Conservation (phyloP, 2,329 filamentous ascomycete genomes). For the Anisogramma anomala region DNA sequence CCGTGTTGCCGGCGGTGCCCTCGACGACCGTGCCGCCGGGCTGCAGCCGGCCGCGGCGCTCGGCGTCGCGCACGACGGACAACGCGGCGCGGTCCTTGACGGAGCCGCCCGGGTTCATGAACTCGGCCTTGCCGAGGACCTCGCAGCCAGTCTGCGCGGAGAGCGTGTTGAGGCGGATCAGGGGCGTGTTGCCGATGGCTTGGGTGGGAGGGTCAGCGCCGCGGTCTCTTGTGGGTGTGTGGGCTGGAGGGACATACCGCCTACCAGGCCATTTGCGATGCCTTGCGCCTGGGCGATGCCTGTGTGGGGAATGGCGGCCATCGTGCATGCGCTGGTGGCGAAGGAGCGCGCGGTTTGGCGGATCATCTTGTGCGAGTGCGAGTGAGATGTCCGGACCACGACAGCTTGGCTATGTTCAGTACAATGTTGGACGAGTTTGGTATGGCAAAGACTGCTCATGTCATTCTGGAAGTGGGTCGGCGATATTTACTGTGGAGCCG, state of each 20-base stretch:
- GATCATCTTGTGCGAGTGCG: conserved; percentile 43
- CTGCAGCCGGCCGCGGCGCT: conserved; percentile 70
- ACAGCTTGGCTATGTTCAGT: no score
- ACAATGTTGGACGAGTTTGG: no score
- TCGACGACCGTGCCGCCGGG: conserved; percentile 92
- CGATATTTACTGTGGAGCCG: background rate
- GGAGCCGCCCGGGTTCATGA: conserved; percentile 93
- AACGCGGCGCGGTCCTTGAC: conserved; percentile 95
- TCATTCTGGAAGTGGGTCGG: no score
- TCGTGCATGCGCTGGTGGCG: conserved; percentile 47
- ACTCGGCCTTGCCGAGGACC: conserved; percentile 91
- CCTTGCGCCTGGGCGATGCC: conserved; percentile 71
- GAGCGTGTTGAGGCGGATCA: conserved; percentile 79
- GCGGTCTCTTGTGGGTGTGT: background rate
- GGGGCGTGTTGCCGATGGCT: conserved; percentile 96
- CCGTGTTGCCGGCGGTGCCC: conserved; percentile 94
- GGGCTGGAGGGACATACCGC: conserved; percentile 44
- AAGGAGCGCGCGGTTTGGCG: conserved; percentile 58
- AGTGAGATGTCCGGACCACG: no score
- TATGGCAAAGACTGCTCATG: no score
- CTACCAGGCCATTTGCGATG: conserved; percentile 64
- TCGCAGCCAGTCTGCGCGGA: conserved; percentile 89
- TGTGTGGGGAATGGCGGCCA: conserved; percentile 47
- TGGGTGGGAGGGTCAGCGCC: conserved; percentile 2
- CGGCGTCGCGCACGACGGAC: conserved; percentile 87